Conservation (phyloP, 2,329 filamentous ascomycete genomes). For the Fusarium poae region DNA sequence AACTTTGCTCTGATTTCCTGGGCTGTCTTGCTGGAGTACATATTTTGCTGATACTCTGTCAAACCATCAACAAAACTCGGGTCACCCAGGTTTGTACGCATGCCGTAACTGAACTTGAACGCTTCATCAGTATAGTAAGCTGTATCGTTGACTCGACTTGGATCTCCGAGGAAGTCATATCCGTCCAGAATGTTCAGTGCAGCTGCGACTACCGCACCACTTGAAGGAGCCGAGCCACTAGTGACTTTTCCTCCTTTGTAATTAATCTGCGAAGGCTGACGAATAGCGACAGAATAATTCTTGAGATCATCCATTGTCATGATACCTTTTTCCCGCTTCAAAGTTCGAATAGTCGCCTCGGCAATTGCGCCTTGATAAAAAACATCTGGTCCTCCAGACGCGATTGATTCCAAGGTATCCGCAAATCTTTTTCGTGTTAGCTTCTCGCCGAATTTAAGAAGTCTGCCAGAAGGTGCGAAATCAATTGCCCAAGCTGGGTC, state of each 20-base stretch:
- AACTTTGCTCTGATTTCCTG: conserved; percentile 65
- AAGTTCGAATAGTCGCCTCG: conserved; percentile 74
- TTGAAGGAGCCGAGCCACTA: conserved; percentile 76
- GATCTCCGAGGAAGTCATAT: conserved; percentile 73
- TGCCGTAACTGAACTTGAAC: conserved; percentile 83
- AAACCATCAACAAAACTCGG: conserved; percentile 75
- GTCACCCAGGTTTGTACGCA: conserved; percentile 80
- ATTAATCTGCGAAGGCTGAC: conserved; percentile 70
- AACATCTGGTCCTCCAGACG: conserved; percentile 71
- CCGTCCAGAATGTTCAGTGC: conserved; percentile 81
- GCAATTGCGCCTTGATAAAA: conserved; percentile 80
- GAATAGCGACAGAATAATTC: conserved; percentile 77
- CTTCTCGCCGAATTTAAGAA: conserved; percentile 75
- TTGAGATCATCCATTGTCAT: conserved; percentile 81
- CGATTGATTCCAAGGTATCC: conserved; percentile 78
- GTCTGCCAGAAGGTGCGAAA: conserved; percentile 81
- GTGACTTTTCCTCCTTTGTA: conserved; percentile 80
- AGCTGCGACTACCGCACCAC: conserved; percentile 79
- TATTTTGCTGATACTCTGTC: conserved; percentile 70
- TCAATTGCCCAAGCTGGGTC: conserved; percentile 85
- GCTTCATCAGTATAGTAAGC: conserved; percentile 87
- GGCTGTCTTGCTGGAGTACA: conserved; percentile 73
- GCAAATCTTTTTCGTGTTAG: conserved; percentile 83
- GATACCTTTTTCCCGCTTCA: conserved; percentile 75
- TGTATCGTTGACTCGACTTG: conserved; percentile 67